Conservation (phyloP, 2,329 filamentous ascomycete genomes). For the Beauveria brongniartii region DNA sequence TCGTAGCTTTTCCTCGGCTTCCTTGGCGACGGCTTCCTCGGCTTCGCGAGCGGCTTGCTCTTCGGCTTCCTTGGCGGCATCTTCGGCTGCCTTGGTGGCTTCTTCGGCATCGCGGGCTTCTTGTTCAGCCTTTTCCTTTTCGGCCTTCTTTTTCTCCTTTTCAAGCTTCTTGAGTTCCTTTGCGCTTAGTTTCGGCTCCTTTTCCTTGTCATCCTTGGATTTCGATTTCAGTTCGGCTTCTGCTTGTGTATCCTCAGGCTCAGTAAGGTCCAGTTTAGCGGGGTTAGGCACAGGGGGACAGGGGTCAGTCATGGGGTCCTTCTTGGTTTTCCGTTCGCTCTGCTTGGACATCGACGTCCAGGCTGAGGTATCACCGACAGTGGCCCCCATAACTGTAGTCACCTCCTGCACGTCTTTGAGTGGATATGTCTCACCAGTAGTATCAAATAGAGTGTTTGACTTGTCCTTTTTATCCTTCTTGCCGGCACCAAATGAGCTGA, state of each 20-base stretch:
- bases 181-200: constrained; percentile 38
- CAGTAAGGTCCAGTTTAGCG: constrained; percentile 37
- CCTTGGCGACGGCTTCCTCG: constrained; percentile 19
- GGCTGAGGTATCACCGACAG: constrained; percentile 36
- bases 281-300: constrained; percentile 40
- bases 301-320: constrained; percentile 31
- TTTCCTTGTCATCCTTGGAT: constrained; percentile 33
- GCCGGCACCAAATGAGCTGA: constrained; percentile 46
- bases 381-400: constrained; percentile 29
- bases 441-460: constrained; percentile 38
- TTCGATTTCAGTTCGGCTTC: constrained; percentile 32
- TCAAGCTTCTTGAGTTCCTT: constrained; percentile 45
- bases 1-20: constrained; percentile 23
- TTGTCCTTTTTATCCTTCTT: constrained; percentile 47
- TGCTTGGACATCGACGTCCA: constrained; percentile 33
- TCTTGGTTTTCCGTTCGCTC: constrained; percentile 35
- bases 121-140: constrained; percentile 24
- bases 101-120: constrained; percentile 20
- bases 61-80: constrained; percentile 21
- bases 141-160: constrained; percentile 36
- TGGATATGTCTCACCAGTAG: constrained; percentile 37
- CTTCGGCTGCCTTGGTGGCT: constrained; percentile 28
- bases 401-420: constrained; percentile 37
- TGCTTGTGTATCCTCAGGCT: constrained; percentile 26
- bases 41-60: constrained; percentile 22